These are phyloP conservation scores for Ceratobasidium theobromae DNA, from an alignment of 1,284 basidiomycete genomes.

Conservation along the genomic window DNA sequence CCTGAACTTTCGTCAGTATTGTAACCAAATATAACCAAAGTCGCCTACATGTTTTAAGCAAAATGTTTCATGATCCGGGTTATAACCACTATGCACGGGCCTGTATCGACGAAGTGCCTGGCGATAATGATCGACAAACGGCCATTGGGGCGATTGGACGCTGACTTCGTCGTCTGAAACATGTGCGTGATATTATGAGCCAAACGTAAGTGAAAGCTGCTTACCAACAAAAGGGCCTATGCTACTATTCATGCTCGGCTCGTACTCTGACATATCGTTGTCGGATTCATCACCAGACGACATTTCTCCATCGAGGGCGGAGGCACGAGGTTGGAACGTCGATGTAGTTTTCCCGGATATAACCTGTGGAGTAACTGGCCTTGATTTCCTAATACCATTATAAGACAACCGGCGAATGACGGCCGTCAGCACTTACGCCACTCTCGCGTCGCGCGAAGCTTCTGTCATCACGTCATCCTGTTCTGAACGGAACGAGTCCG, in stretches of 20 bases:
- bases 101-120: conserved; percentile 34
- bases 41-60: conserved; percentile 20
- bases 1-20: neutral
- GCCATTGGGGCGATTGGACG: conserved; percentile 23
- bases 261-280: conserved; percentile 46
- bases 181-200: too few relatives aligned
- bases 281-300: conserved; percentile 77
- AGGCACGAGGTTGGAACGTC: conserved; percentile 27
- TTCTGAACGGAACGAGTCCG: conserved; percentile 21
- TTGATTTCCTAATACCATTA: conserved; percentile 49
- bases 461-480: conserved; percentile 59
- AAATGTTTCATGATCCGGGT: conserved; percentile 13
- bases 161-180: neutral
- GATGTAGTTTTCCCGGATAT: neutral
- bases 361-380: conserved; percentile 46
- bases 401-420: conserved; percentile 4
- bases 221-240: conserved; percentile 15
- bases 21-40: neutral
- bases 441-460: conserved; percentile 62
- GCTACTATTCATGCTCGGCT: conserved; percentile 25
- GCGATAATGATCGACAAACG: conserved; percentile 33
- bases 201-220: neutral
- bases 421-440: conserved; percentile 53
- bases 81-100: conserved; percentile 7
- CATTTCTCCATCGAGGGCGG: conserved; percentile 50